Conservation (phyloP, 2,329 filamentous ascomycete genomes). For the Juglanconis juglandina region DNA sequence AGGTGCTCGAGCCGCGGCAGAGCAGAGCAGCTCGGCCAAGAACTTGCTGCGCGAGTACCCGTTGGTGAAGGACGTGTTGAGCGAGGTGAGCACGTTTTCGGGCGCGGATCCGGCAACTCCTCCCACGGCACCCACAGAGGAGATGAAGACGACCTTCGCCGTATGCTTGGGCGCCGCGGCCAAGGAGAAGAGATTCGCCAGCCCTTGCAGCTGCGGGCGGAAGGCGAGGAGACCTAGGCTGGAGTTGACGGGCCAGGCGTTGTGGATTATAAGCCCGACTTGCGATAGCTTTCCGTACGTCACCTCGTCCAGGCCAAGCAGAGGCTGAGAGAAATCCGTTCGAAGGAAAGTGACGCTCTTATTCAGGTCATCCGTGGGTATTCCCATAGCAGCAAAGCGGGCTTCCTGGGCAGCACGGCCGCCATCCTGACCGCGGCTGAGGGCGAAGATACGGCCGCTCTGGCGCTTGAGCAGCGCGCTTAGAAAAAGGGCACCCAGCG, state of each 20-base stretch:
- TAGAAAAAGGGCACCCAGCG: constrained; percentile 2
- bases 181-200: constrained; percentile 37
- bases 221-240: constrained; percentile 43
- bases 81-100: constrained; percentile 22
- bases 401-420: background rate
- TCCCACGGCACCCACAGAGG: constrained; percentile 45
- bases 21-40: constrained; percentile 31
- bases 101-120: constrained; percentile 4
- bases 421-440: constrained; percentile 4
- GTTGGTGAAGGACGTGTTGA: constrained; percentile 22
- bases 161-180: constrained; percentile 16
- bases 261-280: constrained; percentile 36
- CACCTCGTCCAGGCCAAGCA: constrained; percentile 18
- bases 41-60: constrained; percentile 37
- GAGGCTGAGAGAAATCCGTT: constrained; percentile 19
- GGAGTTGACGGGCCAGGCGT: constrained; percentile 51
- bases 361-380: background rate
- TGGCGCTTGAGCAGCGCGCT: background rate
- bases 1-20: constrained; percentile 26
- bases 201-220: constrained; percentile 39
- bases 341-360: constrained; percentile 23
- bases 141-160: constrained; percentile 45
- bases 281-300: constrained; percentile 18
- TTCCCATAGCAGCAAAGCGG: background rate
- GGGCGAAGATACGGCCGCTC: background rate